Evolutionary conservation across 2,329 filamentous ascomycete species (phyloP).

Genomic region (Uncinocarpus reesii): DNA sequence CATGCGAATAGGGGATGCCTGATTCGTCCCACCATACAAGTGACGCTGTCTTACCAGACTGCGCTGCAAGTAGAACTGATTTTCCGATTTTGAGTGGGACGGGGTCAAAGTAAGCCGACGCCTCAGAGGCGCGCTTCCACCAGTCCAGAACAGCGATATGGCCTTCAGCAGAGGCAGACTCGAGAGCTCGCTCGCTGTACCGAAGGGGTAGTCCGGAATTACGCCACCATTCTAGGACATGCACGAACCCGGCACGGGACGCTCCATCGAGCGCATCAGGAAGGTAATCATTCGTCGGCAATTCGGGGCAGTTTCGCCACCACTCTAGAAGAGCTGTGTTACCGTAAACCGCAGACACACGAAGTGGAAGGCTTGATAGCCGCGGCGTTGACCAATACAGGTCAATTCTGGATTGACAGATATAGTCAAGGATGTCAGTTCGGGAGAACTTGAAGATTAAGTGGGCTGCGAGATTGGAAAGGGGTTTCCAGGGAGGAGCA

Average conservation of each 20-base stretch:
- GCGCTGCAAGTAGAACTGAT: slow-evolving; percentile 70
- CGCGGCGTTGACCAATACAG: slow-evolving; percentile 82
- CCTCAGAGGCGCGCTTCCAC: slow-evolving; percentile 67
- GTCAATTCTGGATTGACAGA: slow-evolving; percentile 56
- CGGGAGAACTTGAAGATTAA: slow-evolving; percentile 87
- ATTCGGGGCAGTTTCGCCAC: slow-evolving; percentile 76
- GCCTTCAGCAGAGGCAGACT: slow-evolving; percentile 75
- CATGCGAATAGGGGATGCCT: slow-evolving; percentile 66
- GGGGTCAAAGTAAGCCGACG: slow-evolving; percentile 44
- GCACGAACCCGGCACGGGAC: slow-evolving; percentile 71
- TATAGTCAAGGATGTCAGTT: slow-evolving; percentile 63
- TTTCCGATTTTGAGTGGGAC: slow-evolving; percentile 69
- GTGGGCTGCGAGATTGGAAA: slow-evolving; percentile 74
- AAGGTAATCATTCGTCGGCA: slow-evolving; percentile 78
- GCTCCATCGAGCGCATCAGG: slow-evolving; percentile 78
- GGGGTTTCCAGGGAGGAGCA: slow-evolving; percentile 57
- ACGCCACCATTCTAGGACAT: slow-evolving; percentile 87
- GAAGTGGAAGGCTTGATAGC: slow-evolving; percentile 69
- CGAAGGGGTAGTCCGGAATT: slow-evolving; percentile 66
- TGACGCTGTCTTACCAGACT: slow-evolving; percentile 66
- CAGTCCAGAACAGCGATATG: slow-evolving; percentile 81
- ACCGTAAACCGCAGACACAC: slow-evolving; percentile 77
- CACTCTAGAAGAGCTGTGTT: slow-evolving; percentile 77
- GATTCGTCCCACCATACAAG: slow-evolving; percentile 83
- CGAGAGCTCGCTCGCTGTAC: slow-evolving; percentile 77